Percentiles rank a stretch among this genome's conserved stretches.
Conservation (phyloP, 441 rosid species). For the Croton setiger region DNA sequence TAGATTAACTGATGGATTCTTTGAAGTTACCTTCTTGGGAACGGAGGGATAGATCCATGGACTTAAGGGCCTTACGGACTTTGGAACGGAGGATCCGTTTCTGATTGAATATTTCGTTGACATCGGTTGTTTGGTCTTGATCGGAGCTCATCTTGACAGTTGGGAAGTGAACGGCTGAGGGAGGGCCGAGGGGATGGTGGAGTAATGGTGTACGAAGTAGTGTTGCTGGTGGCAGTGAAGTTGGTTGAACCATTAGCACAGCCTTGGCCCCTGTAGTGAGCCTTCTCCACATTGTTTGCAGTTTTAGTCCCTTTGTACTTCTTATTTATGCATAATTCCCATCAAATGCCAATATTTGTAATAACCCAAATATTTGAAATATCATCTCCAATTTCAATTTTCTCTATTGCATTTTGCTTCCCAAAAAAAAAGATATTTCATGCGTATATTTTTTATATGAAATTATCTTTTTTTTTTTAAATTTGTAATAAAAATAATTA, state of each 20-base stretch:
- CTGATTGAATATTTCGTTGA: constrained; percentile 45
- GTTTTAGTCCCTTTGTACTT: not conserved
- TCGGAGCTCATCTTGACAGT: constrained; percentile 30
- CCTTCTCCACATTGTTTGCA: constrained; percentile 11
- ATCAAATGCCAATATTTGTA: not conserved
- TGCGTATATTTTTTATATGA: no score
- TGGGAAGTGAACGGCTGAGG: constrained; percentile 12
- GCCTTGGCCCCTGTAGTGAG: constrained; percentile 7
- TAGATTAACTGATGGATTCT: not conserved
- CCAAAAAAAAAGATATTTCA: no score
- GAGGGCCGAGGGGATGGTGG: constrained; percentile 3
- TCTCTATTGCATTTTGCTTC: no score
- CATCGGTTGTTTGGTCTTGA: constrained; percentile 20
- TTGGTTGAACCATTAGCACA: constrained; percentile 13
- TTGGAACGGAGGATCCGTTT: constrained; percentile 57
- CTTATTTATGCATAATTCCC: constrained; percentile 2
- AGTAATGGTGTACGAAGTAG: not conserved
- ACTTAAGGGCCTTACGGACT: constrained; percentile 68
- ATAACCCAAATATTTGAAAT: no score
- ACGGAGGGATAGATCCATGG: constrained; percentile 71
- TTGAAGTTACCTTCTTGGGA: constrained; percentile 53
- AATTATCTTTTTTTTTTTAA: no score
- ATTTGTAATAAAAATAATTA: no score
- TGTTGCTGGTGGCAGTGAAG: not conserved
- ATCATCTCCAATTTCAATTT: no score